phyloP scores from a whole-genome alignment of 106 monocot species.

The Apostasia ramifera region DNA sequence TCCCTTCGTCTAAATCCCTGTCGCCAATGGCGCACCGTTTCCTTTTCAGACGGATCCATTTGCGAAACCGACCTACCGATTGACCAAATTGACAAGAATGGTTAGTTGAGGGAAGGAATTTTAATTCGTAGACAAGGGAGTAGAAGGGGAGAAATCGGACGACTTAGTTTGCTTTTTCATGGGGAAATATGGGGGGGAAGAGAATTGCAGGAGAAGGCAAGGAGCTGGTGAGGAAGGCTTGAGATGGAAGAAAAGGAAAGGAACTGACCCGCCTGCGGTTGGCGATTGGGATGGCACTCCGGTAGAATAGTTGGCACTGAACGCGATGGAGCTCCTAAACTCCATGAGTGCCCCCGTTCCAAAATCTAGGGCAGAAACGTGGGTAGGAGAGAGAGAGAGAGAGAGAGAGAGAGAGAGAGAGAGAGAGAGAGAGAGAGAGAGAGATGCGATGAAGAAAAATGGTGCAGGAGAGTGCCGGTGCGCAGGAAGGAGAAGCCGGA shows the following conservation, averaged over 20 bases:
- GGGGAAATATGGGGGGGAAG: neutral
- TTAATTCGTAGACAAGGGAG: neutral
- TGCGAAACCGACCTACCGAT: neutral
- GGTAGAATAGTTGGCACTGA: slow-evolving; percentile 1
- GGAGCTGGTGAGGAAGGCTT: slow-evolving; percentile 2
- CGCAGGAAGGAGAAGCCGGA: too few species aligned
- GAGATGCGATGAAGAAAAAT: slow-evolving; percentile 5
- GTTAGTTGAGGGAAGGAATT: neutral
- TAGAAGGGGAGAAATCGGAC: slow-evolving; percentile 1
- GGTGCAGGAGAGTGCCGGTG: neutral
- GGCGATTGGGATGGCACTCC: slow-evolving; percentile 14
- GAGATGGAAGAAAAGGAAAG: slow-evolving; percentile 10
- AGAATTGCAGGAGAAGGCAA: slow-evolving; percentile 20
- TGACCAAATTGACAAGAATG: neutral
- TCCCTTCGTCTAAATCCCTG: neutral
- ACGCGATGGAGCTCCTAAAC: slow-evolving; percentile 9
- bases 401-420: neutral
- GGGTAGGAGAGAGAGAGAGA: neutral
- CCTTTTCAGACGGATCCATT: slow-evolving; percentile 1
- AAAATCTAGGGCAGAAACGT: neutral
- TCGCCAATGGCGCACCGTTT: slow-evolving; percentile 8
- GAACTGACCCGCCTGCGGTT: slow-evolving; percentile 18
- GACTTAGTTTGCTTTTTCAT: neutral
- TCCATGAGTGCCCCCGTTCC: neutral
- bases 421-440: neutral